Conservation (phyloP, 495 filamentous ascomycete genomes). For the Penicillium robsamsonii region DNA sequence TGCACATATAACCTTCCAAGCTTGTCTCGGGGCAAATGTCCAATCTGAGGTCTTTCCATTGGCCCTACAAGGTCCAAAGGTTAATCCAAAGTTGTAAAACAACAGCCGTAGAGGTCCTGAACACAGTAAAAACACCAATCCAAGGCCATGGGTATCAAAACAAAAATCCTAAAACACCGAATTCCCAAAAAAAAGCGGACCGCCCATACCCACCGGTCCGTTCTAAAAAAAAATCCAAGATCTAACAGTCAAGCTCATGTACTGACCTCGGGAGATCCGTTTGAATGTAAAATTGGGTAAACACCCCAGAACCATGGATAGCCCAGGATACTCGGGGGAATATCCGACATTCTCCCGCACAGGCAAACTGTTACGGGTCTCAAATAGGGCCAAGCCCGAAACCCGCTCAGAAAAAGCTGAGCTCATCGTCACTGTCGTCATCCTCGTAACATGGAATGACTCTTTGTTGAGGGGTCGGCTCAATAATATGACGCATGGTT, state of each 20-base stretch:
- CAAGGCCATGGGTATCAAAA: slow-evolving; percentile 23
- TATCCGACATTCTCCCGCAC: neutral
- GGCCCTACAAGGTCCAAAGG: neutral
- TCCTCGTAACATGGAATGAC: slow-evolving; percentile 34
- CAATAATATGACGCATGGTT: neutral
- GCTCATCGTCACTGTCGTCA: slow-evolving; percentile 45
- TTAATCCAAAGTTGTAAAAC: neutral
- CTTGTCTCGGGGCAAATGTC: neutral
- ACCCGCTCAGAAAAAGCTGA: slow-evolving; percentile 39
- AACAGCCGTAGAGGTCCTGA: neutral
- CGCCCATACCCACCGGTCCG: slow-evolving; percentile 6
- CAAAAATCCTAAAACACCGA: slow-evolving; percentile 20
- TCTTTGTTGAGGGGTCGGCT: slow-evolving; percentile 3
- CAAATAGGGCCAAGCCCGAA: neutral
- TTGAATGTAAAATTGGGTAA: slow-evolving; percentile 1
- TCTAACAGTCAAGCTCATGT: neutral
- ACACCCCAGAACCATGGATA: neutral
- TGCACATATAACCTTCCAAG: neutral
- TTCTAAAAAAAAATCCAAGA: neutral
- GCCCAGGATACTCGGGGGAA: neutral
- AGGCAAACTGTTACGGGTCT: neutral
- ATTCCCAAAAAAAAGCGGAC: slow-evolving; percentile 10
- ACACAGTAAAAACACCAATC: slow-evolving; percentile 11
- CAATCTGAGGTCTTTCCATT: neutral
- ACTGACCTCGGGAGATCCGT: neutral